Base-by-base conservation (phyloP, 163 green algal species). In the Dunaliella salina region DNA sequence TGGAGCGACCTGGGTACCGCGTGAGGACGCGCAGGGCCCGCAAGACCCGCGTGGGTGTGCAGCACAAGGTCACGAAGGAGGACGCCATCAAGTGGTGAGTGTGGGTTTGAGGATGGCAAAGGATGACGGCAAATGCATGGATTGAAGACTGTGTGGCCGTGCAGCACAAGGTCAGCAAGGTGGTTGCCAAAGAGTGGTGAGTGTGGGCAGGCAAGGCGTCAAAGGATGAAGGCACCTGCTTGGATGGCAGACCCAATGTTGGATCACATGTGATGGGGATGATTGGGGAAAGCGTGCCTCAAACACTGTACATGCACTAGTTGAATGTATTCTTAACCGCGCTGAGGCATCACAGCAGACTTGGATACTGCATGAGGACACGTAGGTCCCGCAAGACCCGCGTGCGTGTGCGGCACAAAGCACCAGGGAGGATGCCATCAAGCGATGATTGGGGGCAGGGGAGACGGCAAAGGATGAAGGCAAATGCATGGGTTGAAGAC, bases 401-500 rank as follows among this genome's bases (percentile, higher is more conserved):
- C 50, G 93, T 98, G 57, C 96, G 97, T 84, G 91, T 95, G 79
- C 94, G 96, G 91, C 97, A 99, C 94, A 90, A 89, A 85, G 93
- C 59, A 98, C 94, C 80, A 98, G 98, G 93, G 96, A 99, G n/a
- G 97, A 99, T 86, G 94, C 96, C 78, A 98, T 98, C 91, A 98
- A 98, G 92, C 99, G 97, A 96, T 98, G 85, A 91, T 90, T 34
- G 32, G 17, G 59, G 26, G 8, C 40, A 50, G 40, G 40, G 40
- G 40, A 69, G 40, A 50, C 8, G 40, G 3, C 40, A 50, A 50
- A 50, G 40, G 8, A 50, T 3, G 40, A 50, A 8, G 8, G 40
- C 40, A 50, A 50, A 35, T 11, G 11, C 75, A 35, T 11, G 32
- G 26, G n/a, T 25, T 35, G 33, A 46, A 79, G 0, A 57, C 18